Evolutionary conservation across 257 asterid genomes (phyloP), one percentile per base, ranked within the genome.

Genomic region (Plantago ovata): DNA sequence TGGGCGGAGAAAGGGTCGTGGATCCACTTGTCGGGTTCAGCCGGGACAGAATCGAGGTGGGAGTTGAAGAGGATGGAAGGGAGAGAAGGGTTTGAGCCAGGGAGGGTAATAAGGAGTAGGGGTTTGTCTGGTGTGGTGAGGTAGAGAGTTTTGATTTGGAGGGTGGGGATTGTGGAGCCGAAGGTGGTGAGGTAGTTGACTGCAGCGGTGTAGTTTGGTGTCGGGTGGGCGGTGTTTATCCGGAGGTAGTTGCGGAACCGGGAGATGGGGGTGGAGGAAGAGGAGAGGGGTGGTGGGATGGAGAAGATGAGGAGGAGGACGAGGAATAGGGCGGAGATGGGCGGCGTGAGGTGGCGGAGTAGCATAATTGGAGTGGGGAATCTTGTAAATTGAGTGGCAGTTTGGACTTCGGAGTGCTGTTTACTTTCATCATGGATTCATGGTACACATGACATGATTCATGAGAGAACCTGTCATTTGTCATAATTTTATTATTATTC

Each of bases 11-110:
- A 85, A 22, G 98, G 98, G 23, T 77, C 57, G 82, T 81, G 79
- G 47, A 71, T 61, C 96, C 96, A 92, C 74, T 88, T 88, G 50
- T 82, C 49, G 21, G 83, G 83, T 60, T 92, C 98, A 51, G 93
- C 89, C 16, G 96, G 98, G 73, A 88, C 95, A 39, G 96, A 92
- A 16, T 92, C 98, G 40, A 85, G 83, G 77, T 92, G 98, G 58
- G 96, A 88, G 58, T 92, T 88, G 71, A 92, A 61, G 39, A 92
- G 84, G 51, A 92, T 33, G 14, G 96, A 67, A 11, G 95, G 89
- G 55, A 92, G 91, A 16, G 79, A 23, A 19, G 96, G 94, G 65
- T 88, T 63, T 1, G 96, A 77, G n/a, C 96, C 95, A 13, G 84
- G 83, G 78, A 71, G 74, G 1, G 95, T 85, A 71, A 92, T 58